A percentile compares a stretch with the other conserved stretches of the same genome.
phyloP scores from a whole-genome alignment of 2,329 filamentous ascomycete species.

The Aspergillus aculeatinus region DNA sequence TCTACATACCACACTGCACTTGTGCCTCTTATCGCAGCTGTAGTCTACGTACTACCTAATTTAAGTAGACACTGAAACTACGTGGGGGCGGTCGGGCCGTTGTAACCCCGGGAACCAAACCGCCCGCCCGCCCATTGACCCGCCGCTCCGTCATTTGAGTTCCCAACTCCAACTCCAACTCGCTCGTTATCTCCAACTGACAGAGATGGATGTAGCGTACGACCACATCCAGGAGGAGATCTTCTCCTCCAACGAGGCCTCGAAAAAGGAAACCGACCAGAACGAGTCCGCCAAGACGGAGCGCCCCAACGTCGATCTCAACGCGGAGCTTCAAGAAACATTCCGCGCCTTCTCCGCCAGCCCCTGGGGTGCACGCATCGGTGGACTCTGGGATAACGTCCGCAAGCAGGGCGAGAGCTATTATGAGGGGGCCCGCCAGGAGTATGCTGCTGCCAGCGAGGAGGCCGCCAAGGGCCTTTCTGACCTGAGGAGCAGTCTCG shows the following conservation, averaged over 20 bases:
- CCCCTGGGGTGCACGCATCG: conserved; percentile 85
- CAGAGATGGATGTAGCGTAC: conserved; percentile 88
- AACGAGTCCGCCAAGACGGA: conserved; percentile 39
- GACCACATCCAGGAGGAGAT: conserved; percentile 91
- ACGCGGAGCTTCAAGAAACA: conserved; percentile 87
- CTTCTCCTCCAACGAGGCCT: conserved; percentile 56
- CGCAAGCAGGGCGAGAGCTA: conserved; percentile 93
- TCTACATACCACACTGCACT: background rate
- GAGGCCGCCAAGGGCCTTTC: conserved; percentile 81
- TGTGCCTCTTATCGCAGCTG: background rate
- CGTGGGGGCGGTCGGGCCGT: conserved; percentile 32
- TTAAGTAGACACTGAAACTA: background rate
- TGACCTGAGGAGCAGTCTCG: conserved; percentile 65
- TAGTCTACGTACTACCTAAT: background rate
- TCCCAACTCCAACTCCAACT: background rate
- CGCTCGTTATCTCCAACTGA: conserved; percentile 17
- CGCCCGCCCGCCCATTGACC: conserved; percentile 3
- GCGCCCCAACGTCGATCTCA: conserved; percentile 58
- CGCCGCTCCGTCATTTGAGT: conserved; percentile 4
- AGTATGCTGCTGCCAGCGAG: conserved; percentile 73
- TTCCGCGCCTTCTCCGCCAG: conserved; percentile 91
- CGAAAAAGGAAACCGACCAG: conserved; percentile 47
- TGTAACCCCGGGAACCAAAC: conserved; percentile 25
- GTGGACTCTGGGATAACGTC: conserved; percentile 86
- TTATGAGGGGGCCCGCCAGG: conserved; percentile 77